Evolutionary conservation across 768 basidiomycete genomes (phyloP), one percentile per base, ranked within the genome.

Genomic region (Multifurca ochricompacta): DNA sequence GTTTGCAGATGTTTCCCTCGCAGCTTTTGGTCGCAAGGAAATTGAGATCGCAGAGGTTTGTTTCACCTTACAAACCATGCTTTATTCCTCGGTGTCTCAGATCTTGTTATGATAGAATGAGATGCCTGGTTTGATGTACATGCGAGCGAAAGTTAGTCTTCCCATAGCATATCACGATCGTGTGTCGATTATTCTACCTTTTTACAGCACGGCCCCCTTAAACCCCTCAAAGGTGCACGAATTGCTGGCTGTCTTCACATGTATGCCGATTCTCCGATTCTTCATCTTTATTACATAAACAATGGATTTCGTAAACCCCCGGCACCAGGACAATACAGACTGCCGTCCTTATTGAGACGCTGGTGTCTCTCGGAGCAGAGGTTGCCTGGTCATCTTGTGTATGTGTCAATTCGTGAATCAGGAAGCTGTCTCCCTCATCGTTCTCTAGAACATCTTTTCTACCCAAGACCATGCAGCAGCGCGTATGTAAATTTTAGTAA

Each of bases 381-480:
- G 95, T 99, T 51, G 81, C 95, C 63, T 99, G 96, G 96, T 98
- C 96, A 23, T 97, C 93, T 62, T 96, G 93, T 72, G 90, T 91
- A 70, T 40, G 87, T 40, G 28, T 28, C 21, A 16, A 19, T 14
- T 23, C n/a, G 13, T 34, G 6, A 8, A 31, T 45, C 19, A 32
- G 48, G 45, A 34, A 16, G 48, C 13, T 39, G 18, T 25, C 10
- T 32, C 31, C 30, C 48, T 50, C 21, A 48, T 48, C n/a, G n/a
- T 41, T 43, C 18, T 31, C 39, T 58, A 92, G 91, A 96, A 99
- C 77, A 99, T 99, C 70, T 99, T 95, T 77, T 98, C 96, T 46
- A 99, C 96, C 48, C 96, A 99, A 74, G 96, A 99, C 70, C 96
- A 99, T 73, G 96, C 96, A 50, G 96, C 96, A 48, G 88, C 96